Evolutionary conservation across 306 rosid species (phyloP).

Genomic region (Fragaria nilgerrensis): DNA sequence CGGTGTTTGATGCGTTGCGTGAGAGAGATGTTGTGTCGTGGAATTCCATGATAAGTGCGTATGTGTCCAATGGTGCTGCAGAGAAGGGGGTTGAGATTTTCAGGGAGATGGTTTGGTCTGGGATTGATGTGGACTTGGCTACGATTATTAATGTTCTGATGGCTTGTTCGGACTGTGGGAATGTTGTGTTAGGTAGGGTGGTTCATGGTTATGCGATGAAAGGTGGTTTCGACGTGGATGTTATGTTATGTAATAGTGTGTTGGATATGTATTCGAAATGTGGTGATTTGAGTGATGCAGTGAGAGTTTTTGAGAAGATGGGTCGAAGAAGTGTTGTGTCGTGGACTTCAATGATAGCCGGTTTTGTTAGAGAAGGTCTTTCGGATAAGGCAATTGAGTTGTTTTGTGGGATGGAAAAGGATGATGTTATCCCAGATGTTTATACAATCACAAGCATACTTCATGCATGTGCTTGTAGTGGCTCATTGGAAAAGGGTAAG

Average conservation of each 20-base stretch:
- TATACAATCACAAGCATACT: slow-evolving; percentile 51
- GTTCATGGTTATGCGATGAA: slow-evolving; percentile 57
- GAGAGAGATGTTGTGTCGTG: slow-evolving; percentile 68
- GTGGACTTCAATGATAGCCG: slow-evolving; percentile 76
- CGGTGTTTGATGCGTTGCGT: slow-evolving; percentile 66
- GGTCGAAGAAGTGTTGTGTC: slow-evolving; percentile 60
- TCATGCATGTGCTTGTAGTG: slow-evolving; percentile 57
- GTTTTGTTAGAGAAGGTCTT: slow-evolving; percentile 60
- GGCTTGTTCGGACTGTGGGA: slow-evolving; percentile 58
- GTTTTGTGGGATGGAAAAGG: slow-evolving; percentile 54
- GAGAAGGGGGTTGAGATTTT: slow-evolving; percentile 46
- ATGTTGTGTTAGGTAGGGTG: slow-evolving; percentile 48
- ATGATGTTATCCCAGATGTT: slow-evolving; percentile 48
- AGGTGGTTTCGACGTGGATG: slow-evolving; percentile 35
- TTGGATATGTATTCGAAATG: slow-evolving; percentile 83
- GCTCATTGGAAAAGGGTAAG: slow-evolving; percentile 48
- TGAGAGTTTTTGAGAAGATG: slow-evolving; percentile 57
- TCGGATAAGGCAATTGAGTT: slow-evolving; percentile 46
- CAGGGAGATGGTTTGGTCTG: slow-evolving; percentile 38
- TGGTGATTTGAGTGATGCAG: slow-evolving; percentile 44
- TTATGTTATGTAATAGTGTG: slow-evolving; percentile 53
- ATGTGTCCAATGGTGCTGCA: slow-evolving; percentile 44
- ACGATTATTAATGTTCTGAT: slow-evolving; percentile 59
- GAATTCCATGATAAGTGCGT: slow-evolving; percentile 84
- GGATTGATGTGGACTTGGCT: slow-evolving; percentile 56